phyloP scores from a whole-genome alignment of 208 protist species.

The Leishmania mexicana region DNA sequence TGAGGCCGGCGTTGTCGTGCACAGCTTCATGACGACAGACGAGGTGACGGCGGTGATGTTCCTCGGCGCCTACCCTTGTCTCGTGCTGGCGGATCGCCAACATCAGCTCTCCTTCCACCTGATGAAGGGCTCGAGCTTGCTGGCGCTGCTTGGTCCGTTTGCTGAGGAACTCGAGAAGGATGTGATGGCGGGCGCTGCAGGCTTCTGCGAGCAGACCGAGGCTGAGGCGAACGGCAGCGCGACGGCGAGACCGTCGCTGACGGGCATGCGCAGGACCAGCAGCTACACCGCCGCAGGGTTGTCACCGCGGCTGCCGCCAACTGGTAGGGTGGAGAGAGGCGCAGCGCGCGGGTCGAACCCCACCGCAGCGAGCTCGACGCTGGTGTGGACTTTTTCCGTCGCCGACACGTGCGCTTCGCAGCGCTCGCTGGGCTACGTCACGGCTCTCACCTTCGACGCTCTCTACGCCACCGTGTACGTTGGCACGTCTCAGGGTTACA shows the following conservation, averaged over 20 bases:
- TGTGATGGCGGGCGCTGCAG: conserved; percentile 9
- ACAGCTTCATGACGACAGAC: conserved; percentile 56
- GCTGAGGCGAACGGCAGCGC: background rate
- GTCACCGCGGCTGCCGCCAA: background rate
- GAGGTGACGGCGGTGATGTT: conserved; percentile 70
- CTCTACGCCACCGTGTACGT: conserved; percentile 65
- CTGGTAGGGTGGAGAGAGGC: background rate
- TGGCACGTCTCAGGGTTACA: conserved; percentile 68
- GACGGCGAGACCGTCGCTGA: background rate
- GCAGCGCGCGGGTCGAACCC: background rate
- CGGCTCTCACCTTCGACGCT: conserved; percentile 62
- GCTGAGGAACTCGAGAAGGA: conserved; percentile 44
- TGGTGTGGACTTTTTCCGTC: conserved; percentile 35
- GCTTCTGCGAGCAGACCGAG: background rate
- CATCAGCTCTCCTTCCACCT: conserved; percentile 64
- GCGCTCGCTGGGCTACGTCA: conserved; percentile 39
- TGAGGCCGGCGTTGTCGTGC: conserved; percentile 37
- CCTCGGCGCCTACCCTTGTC: conserved; percentile 73
- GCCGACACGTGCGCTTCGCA: conserved; percentile 27
- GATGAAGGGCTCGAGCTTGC: conserved; percentile 50
- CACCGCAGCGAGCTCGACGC: conserved; percentile 11
- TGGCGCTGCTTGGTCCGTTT: conserved; percentile 65
- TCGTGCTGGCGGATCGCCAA: conserved; percentile 67
- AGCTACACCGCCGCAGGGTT: background rate
- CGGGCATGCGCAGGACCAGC: background rate